Evolutionary conservation across 108 stramenopile species (phyloP).

Genomic region (Craspedostauros australis): DNA sequence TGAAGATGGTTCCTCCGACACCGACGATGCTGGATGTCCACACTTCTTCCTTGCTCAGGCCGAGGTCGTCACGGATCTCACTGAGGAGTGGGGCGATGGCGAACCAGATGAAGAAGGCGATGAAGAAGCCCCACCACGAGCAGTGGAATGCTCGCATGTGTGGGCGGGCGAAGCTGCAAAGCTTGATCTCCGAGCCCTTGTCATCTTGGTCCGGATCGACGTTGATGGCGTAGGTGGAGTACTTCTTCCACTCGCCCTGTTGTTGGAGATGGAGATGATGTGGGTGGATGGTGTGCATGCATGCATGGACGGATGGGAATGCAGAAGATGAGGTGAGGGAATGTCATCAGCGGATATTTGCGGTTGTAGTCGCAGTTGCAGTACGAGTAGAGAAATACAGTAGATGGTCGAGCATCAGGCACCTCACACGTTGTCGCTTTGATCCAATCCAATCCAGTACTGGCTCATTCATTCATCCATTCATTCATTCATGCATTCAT

Average conservation of each 20-base stretch:
- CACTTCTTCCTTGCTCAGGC: constrained; percentile 60
- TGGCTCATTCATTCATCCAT: not conserved
- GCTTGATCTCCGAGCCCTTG: constrained; percentile 63
- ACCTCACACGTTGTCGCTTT: not conserved
- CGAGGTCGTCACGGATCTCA: constrained; percentile 56
- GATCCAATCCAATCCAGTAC: not conserved
- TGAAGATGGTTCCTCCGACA: constrained; percentile 61
- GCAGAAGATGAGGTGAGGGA: not conserved
- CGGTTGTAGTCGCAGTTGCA: not conserved
- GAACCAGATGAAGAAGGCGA: constrained; percentile 90
- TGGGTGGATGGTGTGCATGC: no score
- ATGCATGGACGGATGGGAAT: not conserved
- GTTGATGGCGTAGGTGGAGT: constrained; percentile 41
- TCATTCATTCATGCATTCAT: no score
- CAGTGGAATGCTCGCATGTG: constrained; percentile 81
- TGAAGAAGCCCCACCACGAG: constrained; percentile 70
- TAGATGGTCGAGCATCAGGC: not conserved
- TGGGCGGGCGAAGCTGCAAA: constrained; percentile 49
- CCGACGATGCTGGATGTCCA: constrained; percentile 78
- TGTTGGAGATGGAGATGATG: no score
- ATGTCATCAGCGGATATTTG: not conserved
- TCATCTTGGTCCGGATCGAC: constrained; percentile 76
- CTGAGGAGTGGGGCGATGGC: constrained; percentile 79
- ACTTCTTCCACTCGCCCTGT: constrained; percentile 53
- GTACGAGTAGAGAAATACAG: not conserved